Evolutionary conservation across 2,329 filamentous ascomycete genomes (phyloP), one percentile per base, ranked within the genome.

Genomic region (Bipolaris bicolor): DNA sequence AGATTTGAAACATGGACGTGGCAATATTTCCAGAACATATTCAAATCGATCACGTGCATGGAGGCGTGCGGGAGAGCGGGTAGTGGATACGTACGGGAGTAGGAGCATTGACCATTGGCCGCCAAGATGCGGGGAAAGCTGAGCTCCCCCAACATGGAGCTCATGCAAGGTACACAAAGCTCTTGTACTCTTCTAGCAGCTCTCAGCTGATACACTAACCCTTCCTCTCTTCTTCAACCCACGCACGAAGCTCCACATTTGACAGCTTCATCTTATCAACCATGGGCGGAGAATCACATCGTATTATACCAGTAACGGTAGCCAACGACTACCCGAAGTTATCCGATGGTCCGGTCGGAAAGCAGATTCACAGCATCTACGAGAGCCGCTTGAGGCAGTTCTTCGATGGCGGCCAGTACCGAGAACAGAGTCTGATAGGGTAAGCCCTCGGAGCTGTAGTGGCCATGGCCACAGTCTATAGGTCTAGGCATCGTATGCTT

Each of bases 331-430:
- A 77, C 60, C 72, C 76, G 46, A 66, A 63, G 64, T 66, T 72
- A 58, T 72, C 74, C 54, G 68, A 67, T 40, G 71, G 73, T 15
- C 76, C 76, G 43, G 73, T 76, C 39, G 75, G 75, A 59, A 75
- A 77, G 69, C 73, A 79, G 74, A 97, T 97, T 76, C 84, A 88
- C 67, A 86, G 86, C 74, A 92, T 97, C 77, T 96, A 97, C 80
- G 89, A 88, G 71, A 88, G 92, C 67, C 88, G 94, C 52, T 88
- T 98, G 72, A 82, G 84, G 60, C 88, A 90, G 70, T 97, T 97
- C 78, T 92, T 91, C 58, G 85, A 85, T 58, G 81, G 80, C 46
- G 92, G 92, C 29, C 76, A 78, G 66, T 96, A 92, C 79, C 83
- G 88, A 61, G 84, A 84, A 56, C 83, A 90, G 66, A 92, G 92